Percentiles rank a stretch among this genome's conserved stretches.
phyloP scores from a whole-genome alignment of 192 early-diverging fungal genomes.

The Blastocladiella britannica region DNA sequence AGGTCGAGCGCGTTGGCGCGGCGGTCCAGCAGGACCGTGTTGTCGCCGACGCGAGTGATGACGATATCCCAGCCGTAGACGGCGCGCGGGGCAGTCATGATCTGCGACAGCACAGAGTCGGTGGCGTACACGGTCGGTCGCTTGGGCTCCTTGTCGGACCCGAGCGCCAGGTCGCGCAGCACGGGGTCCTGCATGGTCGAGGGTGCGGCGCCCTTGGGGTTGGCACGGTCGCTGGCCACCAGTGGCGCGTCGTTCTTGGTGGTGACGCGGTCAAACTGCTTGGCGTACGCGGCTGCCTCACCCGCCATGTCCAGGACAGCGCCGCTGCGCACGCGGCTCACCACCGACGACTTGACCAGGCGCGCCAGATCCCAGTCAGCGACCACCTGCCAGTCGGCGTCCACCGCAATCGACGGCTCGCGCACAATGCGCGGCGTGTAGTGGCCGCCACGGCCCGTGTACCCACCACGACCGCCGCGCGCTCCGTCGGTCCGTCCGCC shows the following conservation, averaged over 20 bases:
- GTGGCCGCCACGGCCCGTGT: slow-evolving; percentile 13
- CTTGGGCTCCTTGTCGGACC: slow-evolving; percentile 15
- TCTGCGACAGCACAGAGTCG: slow-evolving; percentile 64
- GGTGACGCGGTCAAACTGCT: slow-evolving; percentile 62
- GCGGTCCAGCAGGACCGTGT: slow-evolving; percentile 75
- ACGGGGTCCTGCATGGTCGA: slow-evolving; percentile 78
- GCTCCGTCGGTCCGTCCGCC: slow-evolving; percentile 11
- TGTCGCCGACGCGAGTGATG: slow-evolving; percentile 55
- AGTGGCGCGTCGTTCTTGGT: slow-evolving; percentile 58
- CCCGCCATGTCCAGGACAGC: slow-evolving; percentile 55
- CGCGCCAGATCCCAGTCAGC: slow-evolving; percentile 89
- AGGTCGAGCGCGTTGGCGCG: slow-evolving; percentile 45
- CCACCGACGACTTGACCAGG: slow-evolving; percentile 60
- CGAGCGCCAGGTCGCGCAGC: slow-evolving; percentile 27
- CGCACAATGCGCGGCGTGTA: slow-evolving; percentile 50
- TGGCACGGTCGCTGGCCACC: slow-evolving; percentile 35
- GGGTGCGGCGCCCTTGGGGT: slow-evolving; percentile 40
- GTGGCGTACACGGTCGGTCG: slow-evolving; percentile 69
- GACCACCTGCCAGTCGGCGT: slow-evolving; percentile 70
- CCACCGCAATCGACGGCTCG: slow-evolving; percentile 68
- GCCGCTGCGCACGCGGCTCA: slow-evolving; percentile 54
- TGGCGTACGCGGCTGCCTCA: slow-evolving; percentile 50
- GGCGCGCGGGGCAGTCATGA: slow-evolving; percentile 81
- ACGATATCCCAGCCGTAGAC: slow-evolving; percentile 94
- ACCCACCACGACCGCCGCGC: slow-evolving; percentile 18